A percentile compares a stretch with the other conserved stretches of the same genome.
Conservation (phyloP, 768 basidiomycete species). For the Omphalotus guepiniiformis region DNA sequence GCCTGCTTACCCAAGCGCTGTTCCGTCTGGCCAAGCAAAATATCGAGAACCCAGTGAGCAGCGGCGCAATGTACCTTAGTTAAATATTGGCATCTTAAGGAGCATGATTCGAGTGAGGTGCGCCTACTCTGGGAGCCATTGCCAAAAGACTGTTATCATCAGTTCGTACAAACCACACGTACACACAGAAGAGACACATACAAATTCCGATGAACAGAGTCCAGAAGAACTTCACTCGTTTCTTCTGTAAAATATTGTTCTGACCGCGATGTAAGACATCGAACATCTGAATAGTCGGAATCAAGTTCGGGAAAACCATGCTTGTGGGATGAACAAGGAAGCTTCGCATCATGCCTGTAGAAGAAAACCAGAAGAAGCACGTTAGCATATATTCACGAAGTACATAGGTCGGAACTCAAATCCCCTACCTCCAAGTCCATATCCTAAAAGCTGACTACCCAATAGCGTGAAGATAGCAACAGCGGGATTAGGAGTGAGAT, state of each 20-base stretch:
- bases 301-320: conserved; percentile 8
- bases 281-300: conserved; percentile 15
- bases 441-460: conserved; percentile 26
- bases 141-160: conserved; percentile 9
- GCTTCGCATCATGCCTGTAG: conserved; percentile 11
- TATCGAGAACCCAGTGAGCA: conserved; percentile 38
- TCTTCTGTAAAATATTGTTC: conserved; percentile 22
- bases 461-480: conserved; percentile 24
- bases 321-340: conserved; percentile 16
- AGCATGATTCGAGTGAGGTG: not conserved
- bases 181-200: conserved; percentile 19
- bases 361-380: not conserved
- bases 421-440: conserved; percentile 17
- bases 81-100: not conserved
- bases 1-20: conserved; percentile 34
- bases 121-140: conserved; percentile 17
- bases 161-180: not conserved
- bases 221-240: conserved; percentile 36
- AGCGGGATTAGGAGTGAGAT: conserved; percentile 25
- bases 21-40: conserved; percentile 39
- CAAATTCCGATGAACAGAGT: conserved; percentile 29
- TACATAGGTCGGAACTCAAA: too few relatives aligned
- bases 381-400: too few relatives aligned
- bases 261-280: conserved; percentile 28
- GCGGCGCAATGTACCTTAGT: conserved; percentile 39